Evolutionary conservation across 2,329 filamentous ascomycete species (phyloP), one percentile per base, ranked within the genome.

Genomic region (Trichoderma aggressivum): DNA sequence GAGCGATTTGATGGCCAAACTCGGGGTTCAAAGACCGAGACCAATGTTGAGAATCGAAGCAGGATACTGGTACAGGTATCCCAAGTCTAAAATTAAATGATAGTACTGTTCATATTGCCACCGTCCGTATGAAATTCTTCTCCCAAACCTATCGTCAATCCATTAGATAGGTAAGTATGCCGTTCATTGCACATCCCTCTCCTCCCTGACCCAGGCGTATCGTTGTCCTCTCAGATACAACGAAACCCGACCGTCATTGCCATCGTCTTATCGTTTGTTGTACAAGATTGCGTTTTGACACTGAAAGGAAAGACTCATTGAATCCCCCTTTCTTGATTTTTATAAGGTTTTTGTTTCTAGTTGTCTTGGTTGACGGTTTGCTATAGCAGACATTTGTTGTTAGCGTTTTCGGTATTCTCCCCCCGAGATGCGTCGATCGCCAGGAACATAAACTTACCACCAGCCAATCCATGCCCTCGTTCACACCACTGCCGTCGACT

Each of bases 381-480:
- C 80, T 81, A 58, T 2, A 68, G 60, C n/a, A 26, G 34, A 43
- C 59, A 5, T 47, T 21, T n/a, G 26, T 28, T 36, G 56, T 39
- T 53, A 43, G 58, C 14, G 7, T 53, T 28, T 39, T 61, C 63
- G 59, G 39, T 61, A 50, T 60, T 56, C 70, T 58, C 53, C 58
- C 39, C 53, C 59, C 39, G 60, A 32, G 34, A 21, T 28, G 34
- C 60, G 36, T 58, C 26, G 58, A 43, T 63, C 30, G 55, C 39
- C 55, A 66, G 47, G 56, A 56, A 64, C 56, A 62, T 18, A 68
- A 50, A 85, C 86, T 82, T 83, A 95, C 93, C 86, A 97, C 94
- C 80, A 99, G 86, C 96, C 96, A 99, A 82, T 99, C 96, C 96
- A 99, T 99, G 72, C 96, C 96, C 83, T 99, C 96, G 74, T 91